A percentile compares a stretch with the other conserved stretches of the same genome.
Evolutionary conservation across 768 basidiomycete genomes (phyloP).

Genomic region (Collybia mongolica): DNA sequence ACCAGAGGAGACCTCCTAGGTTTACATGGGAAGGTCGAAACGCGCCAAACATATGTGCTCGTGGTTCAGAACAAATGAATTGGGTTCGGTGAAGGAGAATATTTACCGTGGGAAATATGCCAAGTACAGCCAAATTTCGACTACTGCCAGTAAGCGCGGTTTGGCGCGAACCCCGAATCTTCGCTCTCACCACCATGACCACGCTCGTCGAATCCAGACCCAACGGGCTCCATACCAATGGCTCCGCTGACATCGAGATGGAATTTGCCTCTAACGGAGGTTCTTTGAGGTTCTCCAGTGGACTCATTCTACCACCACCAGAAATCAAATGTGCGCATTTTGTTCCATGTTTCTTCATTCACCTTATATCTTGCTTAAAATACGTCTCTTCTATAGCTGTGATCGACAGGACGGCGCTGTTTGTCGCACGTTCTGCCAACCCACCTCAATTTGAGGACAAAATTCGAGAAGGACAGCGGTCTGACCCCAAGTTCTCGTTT

Average conservation of each 20-base stretch:
- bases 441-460: conserved; percentile 94
- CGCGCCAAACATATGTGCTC: conserved; percentile 74
- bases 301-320: conserved; percentile 93
- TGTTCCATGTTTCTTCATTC: conserved; percentile 29
- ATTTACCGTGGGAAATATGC: conserved; percentile 30
- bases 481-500: conserved; percentile 98
- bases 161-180: conserved; percentile 18
- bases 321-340: conserved; percentile 85
- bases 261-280: conserved; percentile 27
- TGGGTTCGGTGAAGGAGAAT: conserved; percentile 13
- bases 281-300: conserved; percentile 64
- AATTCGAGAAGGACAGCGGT: conserved; percentile 93
- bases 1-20: conserved; percentile 86
- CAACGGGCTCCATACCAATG: conserved; percentile 42
- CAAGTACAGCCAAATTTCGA: conserved; percentile 7
- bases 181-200: conserved; percentile 38
- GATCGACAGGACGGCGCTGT: conserved; percentile 91
- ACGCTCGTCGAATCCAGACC: conserved; percentile 36
- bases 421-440: conserved; percentile 92
- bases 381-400: conserved; percentile 53
- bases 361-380: conserved; percentile 1
- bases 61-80: conserved; percentile 3
- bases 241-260: conserved; percentile 40
- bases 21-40: conserved; percentile 72
- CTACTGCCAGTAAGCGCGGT: conserved; percentile 18